Evolutionary conservation across 257 asterid genomes (phyloP), one percentile per base, ranked within the genome.

Genomic region (Fraxinus anomala): DNA sequence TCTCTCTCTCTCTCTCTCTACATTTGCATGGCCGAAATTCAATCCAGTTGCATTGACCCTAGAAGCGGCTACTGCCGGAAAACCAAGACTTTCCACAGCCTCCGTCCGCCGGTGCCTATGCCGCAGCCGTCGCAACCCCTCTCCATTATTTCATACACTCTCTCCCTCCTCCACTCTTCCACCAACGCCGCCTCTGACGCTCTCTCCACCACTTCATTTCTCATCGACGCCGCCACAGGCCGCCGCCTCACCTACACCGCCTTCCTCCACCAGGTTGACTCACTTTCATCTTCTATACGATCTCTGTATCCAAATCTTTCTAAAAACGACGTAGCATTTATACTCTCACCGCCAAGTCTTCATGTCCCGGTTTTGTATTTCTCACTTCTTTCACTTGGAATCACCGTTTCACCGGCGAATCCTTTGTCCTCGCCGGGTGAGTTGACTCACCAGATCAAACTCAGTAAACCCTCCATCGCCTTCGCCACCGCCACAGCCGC

Each of bases 331-430:
- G 97, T 89, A 79, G 99, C 95, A 0, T 90, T 94, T 80, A 59
- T 94, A 76, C 83, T 94, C 82, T 82, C 92, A 33, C 97, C 99
- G 34, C 84, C 97, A n/a, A 87, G 93, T 4, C 42, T 87, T 70
- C 87, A 90, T 73, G 73, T 94, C 67, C 97, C 99, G 0, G 77
- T 91, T 19, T 83, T 94, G 74, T 94, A 90, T 82, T 91, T 92
- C 91, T 80, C 97, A 1, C 91, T 94, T 61, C 95, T 94, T 73
- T 88, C 93, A 0, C 85, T 91, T 0, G 97, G 97, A 28, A 82
- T 88, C 79, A 80, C 73, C 67, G 87, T 92, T 63, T 92, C 99
- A 0, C 99, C 99, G 0, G 89, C 96, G 21, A 94, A 89, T 26
- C 97, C 96, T 0, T 65, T 88, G 3, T 91, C 94, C 11, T 78